phyloP scores from a whole-genome alignment of 495 filamentous ascomycete genomes.

The Aspergillus indologenus region DNA sequence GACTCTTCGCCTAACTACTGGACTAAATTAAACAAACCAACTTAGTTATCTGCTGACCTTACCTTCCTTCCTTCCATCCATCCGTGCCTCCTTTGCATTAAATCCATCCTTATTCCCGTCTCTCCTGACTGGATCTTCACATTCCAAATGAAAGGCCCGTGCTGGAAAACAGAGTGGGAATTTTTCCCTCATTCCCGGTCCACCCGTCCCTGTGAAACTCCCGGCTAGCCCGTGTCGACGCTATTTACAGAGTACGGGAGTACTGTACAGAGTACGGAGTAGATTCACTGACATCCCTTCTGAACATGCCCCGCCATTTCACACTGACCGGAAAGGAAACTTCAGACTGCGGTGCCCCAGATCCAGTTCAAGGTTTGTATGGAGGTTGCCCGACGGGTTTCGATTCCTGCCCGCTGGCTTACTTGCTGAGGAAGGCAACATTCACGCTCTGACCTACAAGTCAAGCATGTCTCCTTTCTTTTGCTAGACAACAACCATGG shows the following conservation, averaged over 20 bases:
- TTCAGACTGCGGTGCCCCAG: background rate
- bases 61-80: background rate
- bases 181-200: background rate
- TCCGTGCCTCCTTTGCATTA: background rate
- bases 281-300: background rate
- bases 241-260: slow-evolving; percentile 7
- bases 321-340: background rate
- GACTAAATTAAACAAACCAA: no score
- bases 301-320: background rate
- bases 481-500: no score
- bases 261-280: slow-evolving; percentile 5
- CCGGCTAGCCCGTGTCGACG: background rate
- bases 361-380: background rate
- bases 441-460: no score
- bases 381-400: no score
- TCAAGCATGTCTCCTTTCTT: no score
- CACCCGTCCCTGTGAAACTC: slow-evolving; percentile 6
- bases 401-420: background rate
- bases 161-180: slow-evolving; percentile 1
- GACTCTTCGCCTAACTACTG: no score
- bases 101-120: background rate
- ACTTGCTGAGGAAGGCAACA: background rate
- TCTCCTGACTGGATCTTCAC: slow-evolving; percentile 2
- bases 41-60: background rate
- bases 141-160: slow-evolving; percentile 4